phyloP scores from a whole-genome alignment of 202 grass and related monocot genomes.

The Brachypodium distachyon region DNA sequence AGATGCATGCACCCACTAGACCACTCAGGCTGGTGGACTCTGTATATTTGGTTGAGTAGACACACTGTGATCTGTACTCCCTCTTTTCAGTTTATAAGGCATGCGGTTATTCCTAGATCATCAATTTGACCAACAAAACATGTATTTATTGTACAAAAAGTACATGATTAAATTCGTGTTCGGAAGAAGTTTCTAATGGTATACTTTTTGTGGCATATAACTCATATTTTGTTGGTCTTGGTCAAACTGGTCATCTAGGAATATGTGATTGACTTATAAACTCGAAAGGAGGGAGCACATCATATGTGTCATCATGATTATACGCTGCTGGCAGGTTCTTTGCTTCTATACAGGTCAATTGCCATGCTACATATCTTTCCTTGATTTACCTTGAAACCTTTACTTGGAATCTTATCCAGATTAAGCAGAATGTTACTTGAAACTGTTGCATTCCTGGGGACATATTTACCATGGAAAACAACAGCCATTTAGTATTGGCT shows the following conservation, averaged over 20 bases:
- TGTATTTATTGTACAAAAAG: too few species aligned
- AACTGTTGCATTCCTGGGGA: not conserved
- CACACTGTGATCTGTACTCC: not conserved
- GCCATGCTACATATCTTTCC: not conserved
- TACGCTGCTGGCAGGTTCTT: not conserved
- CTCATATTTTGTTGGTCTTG: too few species aligned
- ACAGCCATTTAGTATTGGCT: not conserved
- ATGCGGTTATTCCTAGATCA: too few species aligned
- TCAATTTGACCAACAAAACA: too few species aligned
- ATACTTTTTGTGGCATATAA: too few species aligned
- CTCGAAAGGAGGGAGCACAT: too few species aligned
- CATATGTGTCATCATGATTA: not conserved
- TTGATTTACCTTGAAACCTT: constrained; percentile 3
- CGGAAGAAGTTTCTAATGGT: too few species aligned
- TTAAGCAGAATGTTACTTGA: not conserved
- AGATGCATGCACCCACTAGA: not conserved
- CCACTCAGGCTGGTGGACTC: not conserved
- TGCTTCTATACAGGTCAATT: not conserved
- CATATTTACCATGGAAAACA: not conserved
- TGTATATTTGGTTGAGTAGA: not conserved
- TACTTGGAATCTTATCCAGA: not conserved
- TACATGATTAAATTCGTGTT: too few species aligned
- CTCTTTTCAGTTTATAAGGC: too few species aligned
- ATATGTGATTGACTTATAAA: too few species aligned
- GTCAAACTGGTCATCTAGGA: too few species aligned